Evolutionary conservation across 768 basidiomycete genomes (phyloP), one percentile per base, ranked within the genome.

Genomic region (Boletus tomentosulus): DNA sequence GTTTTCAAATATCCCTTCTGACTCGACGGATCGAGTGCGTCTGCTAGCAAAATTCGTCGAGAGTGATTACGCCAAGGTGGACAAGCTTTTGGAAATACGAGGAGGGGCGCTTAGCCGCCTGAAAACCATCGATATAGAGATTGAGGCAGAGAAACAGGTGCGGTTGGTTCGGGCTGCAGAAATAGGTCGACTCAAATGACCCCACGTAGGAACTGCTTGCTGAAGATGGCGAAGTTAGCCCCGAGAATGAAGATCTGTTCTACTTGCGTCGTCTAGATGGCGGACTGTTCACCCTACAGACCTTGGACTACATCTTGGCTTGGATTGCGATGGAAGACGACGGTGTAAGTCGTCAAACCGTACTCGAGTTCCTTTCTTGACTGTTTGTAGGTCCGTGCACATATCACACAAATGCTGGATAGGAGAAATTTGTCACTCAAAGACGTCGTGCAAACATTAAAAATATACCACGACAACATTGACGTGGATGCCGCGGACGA

Each of bases 251-350:
- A 60, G 86, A 91, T 30, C 59, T 79, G 16, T 89, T 85, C 77
- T 98, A 98, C 73, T 73, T 97, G n/a, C 83, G 86, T 31, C 81
- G 88, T 51, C 72, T 98, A 34, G 93, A 97, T 53, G 84, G 85
- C 2, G 97, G 97, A 0, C 71, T 97, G 42, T 93, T 89, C 65
- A 88, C 87, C 2, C 71, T 98, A 8, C 96, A 98, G 64, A 92
- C 86, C 16, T 81, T 92, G 38, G 96, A 98, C 69, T 98, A 95
- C 62, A 89, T 98, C 55, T 71, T 98, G 37, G 93, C 89, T 6
- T 99, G 97, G 97, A 71, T 98, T 27, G 80, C 84, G 51, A 95
- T 98, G 94, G 97, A 99, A 72, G 96, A 98, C 62, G 96, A 98
- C 62, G 97, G 96, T 35, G 97, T 97, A 73, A 52, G 89, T 56